phyloP scores from a whole-genome alignment of 2,329 filamentous ascomycete species.

The Colletotrichum trifolii region DNA sequence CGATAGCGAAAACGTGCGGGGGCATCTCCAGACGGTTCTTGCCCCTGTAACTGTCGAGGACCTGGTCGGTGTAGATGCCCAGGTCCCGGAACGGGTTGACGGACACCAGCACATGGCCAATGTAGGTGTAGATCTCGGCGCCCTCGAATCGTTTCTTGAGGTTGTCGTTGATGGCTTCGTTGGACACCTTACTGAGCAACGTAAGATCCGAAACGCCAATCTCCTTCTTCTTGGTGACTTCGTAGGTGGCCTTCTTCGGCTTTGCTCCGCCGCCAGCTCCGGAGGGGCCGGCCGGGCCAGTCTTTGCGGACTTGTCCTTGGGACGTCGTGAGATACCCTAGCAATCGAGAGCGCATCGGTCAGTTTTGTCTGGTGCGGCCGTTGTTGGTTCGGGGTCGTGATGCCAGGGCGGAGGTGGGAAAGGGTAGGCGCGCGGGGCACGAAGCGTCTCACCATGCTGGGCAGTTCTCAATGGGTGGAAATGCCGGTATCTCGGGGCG shows the following conservation, averaged over 20 bases:
- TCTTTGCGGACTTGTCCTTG: slow-evolving; percentile 58
- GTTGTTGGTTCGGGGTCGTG: slow-evolving; percentile 5
- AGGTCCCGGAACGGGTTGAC: slow-evolving; percentile 98
- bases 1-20: slow-evolving; percentile 97
- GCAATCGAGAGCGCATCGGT: slow-evolving; percentile 15
- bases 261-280: slow-evolving; percentile 62
- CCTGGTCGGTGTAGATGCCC: slow-evolving; percentile 96
- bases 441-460: slow-evolving; percentile 40
- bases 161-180: slow-evolving; percentile 99
- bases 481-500: slow-evolving; percentile 29
- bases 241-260: slow-evolving; percentile 95
- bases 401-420: slow-evolving; percentile 10
- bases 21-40: slow-evolving; percentile 97
- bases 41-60: slow-evolving; percentile 92
- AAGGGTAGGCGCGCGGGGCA: slow-evolving; percentile 31
- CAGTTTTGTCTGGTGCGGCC: slow-evolving; percentile 14
- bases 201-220: slow-evolving; percentile 98
- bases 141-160: slow-evolving; percentile 98
- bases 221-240: slow-evolving; percentile 98
- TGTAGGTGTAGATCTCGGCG: slow-evolving; percentile 99
- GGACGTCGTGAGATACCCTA: slow-evolving; percentile 63
- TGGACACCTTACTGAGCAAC: slow-evolving; percentile 97
- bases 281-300: slow-evolving; percentile 53
- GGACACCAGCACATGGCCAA: slow-evolving; percentile 98
- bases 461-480: slow-evolving; percentile 36